These are phyloP conservation scores for Eucalyptus marginata DNA, from an alignment of 345 rosid species.

Conservation along the genomic window DNA sequence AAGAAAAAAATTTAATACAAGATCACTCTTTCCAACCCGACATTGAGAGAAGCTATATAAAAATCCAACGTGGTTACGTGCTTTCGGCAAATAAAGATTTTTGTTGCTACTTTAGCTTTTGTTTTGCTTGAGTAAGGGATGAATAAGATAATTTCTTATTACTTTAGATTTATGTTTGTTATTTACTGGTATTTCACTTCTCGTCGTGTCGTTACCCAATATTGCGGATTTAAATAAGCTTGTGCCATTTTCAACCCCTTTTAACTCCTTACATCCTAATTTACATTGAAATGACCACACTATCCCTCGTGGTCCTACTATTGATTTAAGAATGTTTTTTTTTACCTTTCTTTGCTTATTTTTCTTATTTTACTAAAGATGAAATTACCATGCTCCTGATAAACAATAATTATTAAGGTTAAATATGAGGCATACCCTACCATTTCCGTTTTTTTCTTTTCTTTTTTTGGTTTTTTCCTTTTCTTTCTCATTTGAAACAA, in stretches of 20 bases:
- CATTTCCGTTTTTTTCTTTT: no score
- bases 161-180: neutral
- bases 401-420: no score
- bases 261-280: fast-evolving
- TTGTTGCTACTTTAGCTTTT: neutral
- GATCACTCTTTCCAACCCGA: neutral
- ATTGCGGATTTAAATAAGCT: neutral
- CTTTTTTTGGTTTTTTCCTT: no score
- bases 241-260: no score
- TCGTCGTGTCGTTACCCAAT: fast-evolving
- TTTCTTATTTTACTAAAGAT: no score
- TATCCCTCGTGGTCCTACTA: fast-evolving
- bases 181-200: neutral
- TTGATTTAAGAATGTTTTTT: no score
- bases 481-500: no score
- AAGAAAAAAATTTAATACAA: neutral
- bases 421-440: no score
- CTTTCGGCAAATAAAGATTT: neutral
- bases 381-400: no score
- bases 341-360: fast-evolving
- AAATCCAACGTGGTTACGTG: neutral
- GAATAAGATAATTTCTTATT: neutral
- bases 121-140: neutral
- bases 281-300: no score
- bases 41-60: neutral